Percentiles rank a stretch among this genome's conserved stretches.
Conservation (phyloP, 192 early-diverging fungal species). For the Coemansia sp. region DNA sequence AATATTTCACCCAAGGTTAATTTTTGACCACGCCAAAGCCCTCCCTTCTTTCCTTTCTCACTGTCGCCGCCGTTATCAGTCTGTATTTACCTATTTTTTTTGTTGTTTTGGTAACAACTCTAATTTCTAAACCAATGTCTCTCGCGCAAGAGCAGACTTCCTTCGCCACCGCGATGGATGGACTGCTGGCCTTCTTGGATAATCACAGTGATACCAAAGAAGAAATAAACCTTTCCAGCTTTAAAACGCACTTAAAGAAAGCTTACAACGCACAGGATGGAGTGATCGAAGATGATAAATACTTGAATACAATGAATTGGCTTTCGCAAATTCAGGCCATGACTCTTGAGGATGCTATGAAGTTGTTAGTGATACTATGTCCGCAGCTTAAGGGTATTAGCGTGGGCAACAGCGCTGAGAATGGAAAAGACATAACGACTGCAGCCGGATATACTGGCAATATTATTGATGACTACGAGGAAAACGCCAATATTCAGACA, state of each 20-base stretch:
- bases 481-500: constrained; percentile 1
- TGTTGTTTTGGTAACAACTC: background rate
- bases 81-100: background rate
- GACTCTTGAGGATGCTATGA: background rate
- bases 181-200: background rate
- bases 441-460: constrained; percentile 8
- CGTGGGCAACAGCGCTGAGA: background rate
- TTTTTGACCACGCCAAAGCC: background rate
- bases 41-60: background rate
- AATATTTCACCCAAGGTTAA: background rate
- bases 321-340: background rate
- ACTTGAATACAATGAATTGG: background rate
- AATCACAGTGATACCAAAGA: background rate
- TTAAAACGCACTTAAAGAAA: background rate
- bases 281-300: background rate
- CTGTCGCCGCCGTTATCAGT: background rate
- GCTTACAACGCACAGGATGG: background rate
- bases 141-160: background rate
- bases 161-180: background rate
- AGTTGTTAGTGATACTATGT: constrained; percentile 13
- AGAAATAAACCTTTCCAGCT: background rate
- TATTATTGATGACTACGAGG: constrained; percentile 12
- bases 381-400: constrained; percentile 3
- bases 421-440: background rate
- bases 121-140: background rate